A percentile compares a stretch with the other conserved stretches of the same genome.
Conservation (phyloP, 1,284 basidiomycete genomes). For the Irpex lacteus region DNA sequence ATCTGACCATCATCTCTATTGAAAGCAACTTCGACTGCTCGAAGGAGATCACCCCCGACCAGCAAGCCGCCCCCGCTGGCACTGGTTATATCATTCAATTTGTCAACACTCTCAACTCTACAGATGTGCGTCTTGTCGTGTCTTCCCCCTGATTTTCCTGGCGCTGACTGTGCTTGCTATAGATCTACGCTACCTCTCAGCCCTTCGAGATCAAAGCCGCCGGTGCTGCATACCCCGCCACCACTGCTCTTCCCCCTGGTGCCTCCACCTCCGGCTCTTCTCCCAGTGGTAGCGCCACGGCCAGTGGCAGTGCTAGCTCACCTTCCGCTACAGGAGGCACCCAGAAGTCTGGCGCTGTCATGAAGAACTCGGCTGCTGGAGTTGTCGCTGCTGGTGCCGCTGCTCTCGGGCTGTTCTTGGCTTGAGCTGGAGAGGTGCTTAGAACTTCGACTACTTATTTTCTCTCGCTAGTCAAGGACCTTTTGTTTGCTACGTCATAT, state of each 20-base stretch:
- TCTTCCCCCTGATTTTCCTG: slow-evolving; percentile 2
- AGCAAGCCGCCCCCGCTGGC: slow-evolving; percentile 39
- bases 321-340: slow-evolving; percentile 14
- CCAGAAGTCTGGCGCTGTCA: slow-evolving; percentile 4
- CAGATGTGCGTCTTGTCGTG: slow-evolving; percentile 39
- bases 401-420: slow-evolving; percentile 26
- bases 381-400: slow-evolving; percentile 25
- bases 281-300: slow-evolving; percentile 24
- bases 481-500: too few relatives aligned
- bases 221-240: slow-evolving; percentile 59
- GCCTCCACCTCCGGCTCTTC: slow-evolving; percentile 26
- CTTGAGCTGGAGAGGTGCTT: slow-evolving; percentile 10
- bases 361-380: slow-evolving; percentile 22
- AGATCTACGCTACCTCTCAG: slow-evolving; percentile 63
- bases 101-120: slow-evolving; percentile 54
- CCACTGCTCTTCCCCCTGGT: slow-evolving; percentile 34
- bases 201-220: slow-evolving; percentile 66
- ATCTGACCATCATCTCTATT: slow-evolving; percentile 45
- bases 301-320: slow-evolving; percentile 10
- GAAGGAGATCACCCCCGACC: slow-evolving; percentile 46
- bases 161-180: slow-evolving; percentile 1
- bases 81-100: slow-evolving; percentile 57
- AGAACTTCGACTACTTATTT: background rate
- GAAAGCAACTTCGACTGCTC: slow-evolving; percentile 62
- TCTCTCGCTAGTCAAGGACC: background rate